Evolutionary conservation across 768 basidiomycete species (phyloP).

Genomic region (Symmetrospora coprosmae): DNA sequence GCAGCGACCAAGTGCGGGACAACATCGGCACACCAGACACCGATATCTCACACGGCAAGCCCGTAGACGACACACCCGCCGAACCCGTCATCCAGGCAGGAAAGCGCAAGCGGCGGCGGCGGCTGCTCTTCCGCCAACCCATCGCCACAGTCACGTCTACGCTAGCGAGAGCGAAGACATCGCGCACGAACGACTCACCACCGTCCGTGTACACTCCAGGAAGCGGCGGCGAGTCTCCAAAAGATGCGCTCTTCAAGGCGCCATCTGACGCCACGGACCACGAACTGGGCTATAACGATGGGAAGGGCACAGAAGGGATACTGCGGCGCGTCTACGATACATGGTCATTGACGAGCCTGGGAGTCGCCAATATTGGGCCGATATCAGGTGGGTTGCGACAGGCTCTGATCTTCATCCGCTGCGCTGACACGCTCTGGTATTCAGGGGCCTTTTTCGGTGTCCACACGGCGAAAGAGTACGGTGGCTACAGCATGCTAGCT

Average conservation of each 20-base stretch:
- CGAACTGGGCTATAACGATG: background rate
- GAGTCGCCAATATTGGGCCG: slow-evolving; percentile 5
- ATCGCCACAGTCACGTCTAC: slow-evolving; percentile 19
- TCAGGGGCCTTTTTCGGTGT: slow-evolving; percentile 30
- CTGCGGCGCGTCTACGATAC: slow-evolving; percentile 6
- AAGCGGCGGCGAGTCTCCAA: background rate
- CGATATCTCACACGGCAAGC: too few species aligned
- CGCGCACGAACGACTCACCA: background rate
- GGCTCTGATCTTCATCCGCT: background rate
- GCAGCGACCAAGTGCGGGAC: too few species aligned
- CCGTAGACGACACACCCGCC: too few species aligned
- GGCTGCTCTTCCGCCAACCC: slow-evolving; percentile 7
- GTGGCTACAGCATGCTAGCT: slow-evolving; percentile 30
- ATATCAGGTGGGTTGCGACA: slow-evolving; percentile 3
- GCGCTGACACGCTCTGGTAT: background rate
- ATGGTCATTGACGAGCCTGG: background rate
- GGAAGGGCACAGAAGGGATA: background rate
- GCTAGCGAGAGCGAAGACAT: background rate
- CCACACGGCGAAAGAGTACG: slow-evolving; percentile 26
- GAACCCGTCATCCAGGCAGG: background rate
- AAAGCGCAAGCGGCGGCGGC: background rate
- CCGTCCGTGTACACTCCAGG: background rate
- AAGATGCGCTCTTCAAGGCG: background rate
- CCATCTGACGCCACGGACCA: background rate
- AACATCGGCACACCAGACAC: too few species aligned